Evolutionary conservation across 768 basidiomycete species (phyloP).

Genomic region (Tricholoma furcatifolium): DNA sequence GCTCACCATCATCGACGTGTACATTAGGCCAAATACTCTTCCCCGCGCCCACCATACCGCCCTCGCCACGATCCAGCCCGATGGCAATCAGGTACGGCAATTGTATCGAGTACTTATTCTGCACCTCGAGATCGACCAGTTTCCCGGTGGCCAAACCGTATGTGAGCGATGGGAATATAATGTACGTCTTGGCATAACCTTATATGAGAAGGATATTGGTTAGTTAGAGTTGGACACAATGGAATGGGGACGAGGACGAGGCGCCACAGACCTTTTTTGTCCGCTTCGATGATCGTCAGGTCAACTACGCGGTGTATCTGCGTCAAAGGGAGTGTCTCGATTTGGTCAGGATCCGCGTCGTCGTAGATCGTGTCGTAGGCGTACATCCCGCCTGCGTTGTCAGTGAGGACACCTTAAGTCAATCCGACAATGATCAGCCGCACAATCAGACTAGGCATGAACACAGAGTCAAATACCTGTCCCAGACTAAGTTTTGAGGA

Average conservation of each 20-base stretch:
- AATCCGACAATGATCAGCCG: not conserved
- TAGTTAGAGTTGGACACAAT: too few relatives aligned
- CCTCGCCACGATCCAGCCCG: constrained; percentile 26
- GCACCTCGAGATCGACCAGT: constrained; percentile 26
- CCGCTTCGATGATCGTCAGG: constrained; percentile 39
- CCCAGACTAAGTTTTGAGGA: not conserved
- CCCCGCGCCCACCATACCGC: constrained; percentile 24
- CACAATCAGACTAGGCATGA: not conserved
- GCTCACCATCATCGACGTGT: constrained; percentile 46
- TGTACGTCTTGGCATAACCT: constrained; percentile 26
- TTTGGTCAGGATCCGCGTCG: constrained; percentile 43
- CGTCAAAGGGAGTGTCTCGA: constrained; percentile 41
- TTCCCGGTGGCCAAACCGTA: constrained; percentile 24
- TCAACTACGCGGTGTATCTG: constrained; percentile 51
- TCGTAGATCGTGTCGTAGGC: constrained; percentile 40
- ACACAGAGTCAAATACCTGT: not conserved
- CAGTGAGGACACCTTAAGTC: constrained; percentile 38
- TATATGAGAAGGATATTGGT: too few relatives aligned
- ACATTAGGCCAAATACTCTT: constrained; percentile 28
- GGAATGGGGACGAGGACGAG: too few relatives aligned
- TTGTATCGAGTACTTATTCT: constrained; percentile 24
- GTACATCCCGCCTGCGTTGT: constrained; percentile 41
- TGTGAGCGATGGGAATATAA: constrained; percentile 23
- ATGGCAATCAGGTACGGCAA: constrained; percentile 21
- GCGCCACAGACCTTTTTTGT: constrained; percentile 50